Conservation (phyloP, 768 basidiomycete species). For the Coprinopsis marcescibilis region DNA sequence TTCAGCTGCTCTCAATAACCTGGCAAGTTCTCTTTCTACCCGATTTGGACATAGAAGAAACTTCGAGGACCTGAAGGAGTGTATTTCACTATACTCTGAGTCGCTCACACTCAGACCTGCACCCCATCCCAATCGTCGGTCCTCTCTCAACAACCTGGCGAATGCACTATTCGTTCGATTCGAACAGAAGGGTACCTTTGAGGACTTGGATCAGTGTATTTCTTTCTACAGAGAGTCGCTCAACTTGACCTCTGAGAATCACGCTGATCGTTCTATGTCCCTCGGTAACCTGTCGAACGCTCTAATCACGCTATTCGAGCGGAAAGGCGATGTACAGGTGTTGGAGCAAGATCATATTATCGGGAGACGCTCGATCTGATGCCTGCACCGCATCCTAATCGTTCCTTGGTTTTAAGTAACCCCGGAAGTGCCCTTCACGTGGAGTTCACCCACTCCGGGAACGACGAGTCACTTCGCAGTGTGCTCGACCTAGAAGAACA, state of each 20-base stretch:
- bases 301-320: too few relatives aligned
- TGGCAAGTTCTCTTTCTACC: background rate
- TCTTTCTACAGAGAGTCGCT: too few relatives aligned
- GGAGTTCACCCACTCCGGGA: too few relatives aligned
- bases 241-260: too few relatives aligned
- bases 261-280: too few relatives aligned
- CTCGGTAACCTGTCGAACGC: too few relatives aligned
- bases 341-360: constrained; percentile 8
- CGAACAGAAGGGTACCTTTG: background rate
- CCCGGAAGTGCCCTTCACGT: too few relatives aligned
- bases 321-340: constrained; percentile 6
- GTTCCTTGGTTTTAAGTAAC: constrained; percentile 12
- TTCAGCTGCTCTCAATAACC: background rate
- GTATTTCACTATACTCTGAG: background rate
- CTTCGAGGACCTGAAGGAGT: background rate
- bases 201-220: background rate
- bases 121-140: constrained; percentile 12
- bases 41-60: background rate
- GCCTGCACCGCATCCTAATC: constrained; percentile 11
- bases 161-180: constrained; percentile 7
- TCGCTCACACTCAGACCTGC: background rate
- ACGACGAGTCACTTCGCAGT: too few relatives aligned
- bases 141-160: constrained; percentile 16
- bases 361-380: constrained; percentile 9
- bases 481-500: too few relatives aligned